These are phyloP conservation scores for Tuctoria greenei DNA, from an alignment of 176 grass and related monocot genomes.

Conservation along the genomic window DNA sequence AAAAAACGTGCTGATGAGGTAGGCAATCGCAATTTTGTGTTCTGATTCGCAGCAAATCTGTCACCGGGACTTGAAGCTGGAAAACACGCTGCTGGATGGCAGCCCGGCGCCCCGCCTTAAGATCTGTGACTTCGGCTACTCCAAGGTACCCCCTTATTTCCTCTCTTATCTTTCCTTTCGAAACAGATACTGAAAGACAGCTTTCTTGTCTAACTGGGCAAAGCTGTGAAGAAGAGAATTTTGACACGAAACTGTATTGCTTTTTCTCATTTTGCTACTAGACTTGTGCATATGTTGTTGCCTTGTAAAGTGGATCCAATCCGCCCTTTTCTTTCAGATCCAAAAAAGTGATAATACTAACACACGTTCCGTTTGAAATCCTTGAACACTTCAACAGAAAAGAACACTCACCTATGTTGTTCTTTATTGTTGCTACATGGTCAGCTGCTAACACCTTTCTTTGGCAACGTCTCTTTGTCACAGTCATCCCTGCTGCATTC, in stretches of 20 bases:
- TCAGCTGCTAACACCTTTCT: slow-evolving; percentile 20
- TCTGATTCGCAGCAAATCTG: slow-evolving; percentile 78
- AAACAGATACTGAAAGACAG: not conserved
- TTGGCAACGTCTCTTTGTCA: slow-evolving; percentile 23
- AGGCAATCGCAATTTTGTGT: slow-evolving; percentile 22
- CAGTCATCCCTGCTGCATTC: slow-evolving; percentile 77
- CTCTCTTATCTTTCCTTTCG: not conserved
- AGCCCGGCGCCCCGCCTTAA: slow-evolving; percentile 81
- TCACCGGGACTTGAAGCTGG: slow-evolving; percentile 96
- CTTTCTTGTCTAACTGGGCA: slow-evolving; percentile 29
- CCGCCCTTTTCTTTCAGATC: not conserved
- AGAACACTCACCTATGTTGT: not conserved
- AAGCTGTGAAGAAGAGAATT: slow-evolving; percentile 43
- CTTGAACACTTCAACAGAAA: not conserved
- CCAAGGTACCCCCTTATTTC: slow-evolving; percentile 49
- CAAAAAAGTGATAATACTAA: not conserved
- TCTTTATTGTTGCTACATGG: not conserved
- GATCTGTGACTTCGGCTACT: slow-evolving; percentile 99
- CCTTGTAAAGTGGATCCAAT: not conserved
- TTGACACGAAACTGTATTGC: slow-evolving; percentile 41
- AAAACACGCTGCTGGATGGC: slow-evolving; percentile 90
- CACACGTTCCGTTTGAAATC: not conserved
- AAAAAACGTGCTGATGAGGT: slow-evolving; percentile 6
- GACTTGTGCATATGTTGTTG: slow-evolving; percentile 29
- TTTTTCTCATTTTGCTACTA: slow-evolving; percentile 22